A percentile compares a stretch with the other conserved stretches of the same genome.
phyloP scores from a whole-genome alignment of 768 basidiomycete genomes.

The Lactifluus rugatus region DNA sequence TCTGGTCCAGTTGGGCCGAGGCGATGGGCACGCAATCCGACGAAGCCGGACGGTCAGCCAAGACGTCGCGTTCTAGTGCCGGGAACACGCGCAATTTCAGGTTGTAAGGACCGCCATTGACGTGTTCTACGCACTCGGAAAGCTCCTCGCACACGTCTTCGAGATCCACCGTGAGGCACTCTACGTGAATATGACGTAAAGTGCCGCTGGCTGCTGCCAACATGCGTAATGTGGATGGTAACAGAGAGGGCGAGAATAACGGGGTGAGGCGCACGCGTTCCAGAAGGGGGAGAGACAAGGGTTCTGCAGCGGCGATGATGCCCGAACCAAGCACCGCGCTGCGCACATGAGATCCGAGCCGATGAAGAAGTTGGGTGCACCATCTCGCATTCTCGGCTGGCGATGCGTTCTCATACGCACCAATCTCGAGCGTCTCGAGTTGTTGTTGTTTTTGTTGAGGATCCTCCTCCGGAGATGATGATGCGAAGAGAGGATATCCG shows the following conservation, averaged over 20 bases:
- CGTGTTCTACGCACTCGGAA: slow-evolving; percentile 17
- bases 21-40: slow-evolving; percentile 1
- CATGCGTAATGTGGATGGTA: slow-evolving; percentile 11
- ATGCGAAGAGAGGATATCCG: slow-evolving; percentile 14
- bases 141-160: slow-evolving; percentile 19
- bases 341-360: slow-evolving; percentile 6
- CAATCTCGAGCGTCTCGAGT: slow-evolving; percentile 16
- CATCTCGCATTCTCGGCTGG: slow-evolving; percentile 14
- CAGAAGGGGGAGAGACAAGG: slow-evolving; percentile 6
- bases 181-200: slow-evolving; percentile 14
- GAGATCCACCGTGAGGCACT: slow-evolving; percentile 17
- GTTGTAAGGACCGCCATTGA: slow-evolving; percentile 12
- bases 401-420: slow-evolving; percentile 12
- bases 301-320: background rate
- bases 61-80: slow-evolving; percentile 12
- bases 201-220: slow-evolving; percentile 1
- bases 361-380: slow-evolving; percentile 9
- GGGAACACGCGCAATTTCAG: slow-evolving; percentile 15
- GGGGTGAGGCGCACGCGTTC: slow-evolving; percentile 16
- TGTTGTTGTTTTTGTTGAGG: background rate
- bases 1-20: slow-evolving; percentile 2
- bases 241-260: slow-evolving; percentile 12
- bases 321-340: slow-evolving; percentile 4
- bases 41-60: slow-evolving; percentile 6
- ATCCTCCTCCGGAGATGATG: background rate